These are phyloP conservation scores for Gossypium gossypioides DNA, from an alignment of 441 rosid genomes.

Conservation along the genomic window DNA sequence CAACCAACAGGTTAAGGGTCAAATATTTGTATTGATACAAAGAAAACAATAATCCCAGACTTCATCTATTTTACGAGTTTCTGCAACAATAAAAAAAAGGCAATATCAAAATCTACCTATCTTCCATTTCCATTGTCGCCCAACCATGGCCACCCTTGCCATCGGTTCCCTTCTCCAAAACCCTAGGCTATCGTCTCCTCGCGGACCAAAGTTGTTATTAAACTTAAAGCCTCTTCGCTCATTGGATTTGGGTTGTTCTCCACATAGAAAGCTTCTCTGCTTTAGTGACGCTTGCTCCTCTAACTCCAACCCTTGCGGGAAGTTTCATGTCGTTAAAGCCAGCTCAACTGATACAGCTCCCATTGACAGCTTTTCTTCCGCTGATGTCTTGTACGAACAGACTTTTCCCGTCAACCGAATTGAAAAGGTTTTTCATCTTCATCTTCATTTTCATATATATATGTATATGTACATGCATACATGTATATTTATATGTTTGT, in stretches of 20 bases:
- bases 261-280: neutral
- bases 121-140: neutral
- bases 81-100: neutral
- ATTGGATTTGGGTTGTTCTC: neutral
- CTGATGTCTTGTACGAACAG: conserved; percentile 38
- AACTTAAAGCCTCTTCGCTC: neutral
- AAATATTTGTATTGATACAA: neutral
- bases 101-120: neutral
- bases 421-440: conserved; percentile 37
- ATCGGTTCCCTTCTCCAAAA: conserved; percentile 9
- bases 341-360: conserved; percentile 40
- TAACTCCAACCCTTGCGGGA: conserved; percentile 13
- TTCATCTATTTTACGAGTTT: neutral
- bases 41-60: neutral
- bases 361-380: conserved; percentile 31
- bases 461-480: too few species aligned
- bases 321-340: conserved; percentile 29
- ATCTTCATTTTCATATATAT: too few species aligned
- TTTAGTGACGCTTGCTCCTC: conserved; percentile 14
- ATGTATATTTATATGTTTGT: neutral
- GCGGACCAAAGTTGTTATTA: neutral
- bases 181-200: neutral
- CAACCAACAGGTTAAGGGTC: neutral
- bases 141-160: conserved; percentile 1
- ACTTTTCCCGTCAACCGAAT: conserved; percentile 51